Base-by-base conservation (phyloP, 2,329 filamentous ascomycete species). In the Aspergillus hortae region DNA sequence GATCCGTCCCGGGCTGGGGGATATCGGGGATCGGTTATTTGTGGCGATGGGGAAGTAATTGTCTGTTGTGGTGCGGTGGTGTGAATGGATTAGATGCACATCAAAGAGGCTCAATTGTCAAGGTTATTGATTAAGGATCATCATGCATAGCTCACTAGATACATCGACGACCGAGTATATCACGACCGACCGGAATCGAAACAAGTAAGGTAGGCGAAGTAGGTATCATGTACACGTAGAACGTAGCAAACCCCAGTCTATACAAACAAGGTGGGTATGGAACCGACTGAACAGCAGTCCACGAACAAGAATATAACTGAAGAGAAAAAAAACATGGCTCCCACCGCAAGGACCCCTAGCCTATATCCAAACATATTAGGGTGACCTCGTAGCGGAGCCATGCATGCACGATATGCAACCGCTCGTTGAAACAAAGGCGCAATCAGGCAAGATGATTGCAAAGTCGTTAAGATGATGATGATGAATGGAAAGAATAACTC, bases 21-120 rank as follows among this genome's bases (percentile, higher is more conserved):
- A 96, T 73, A 86, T 96, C 52, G 92, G 92, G 1, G 92, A 97
- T 74, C 78, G 92, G 46, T 71, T 97, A 72, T 96, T 92, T 73
- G 76, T 95, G 74, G 95, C 92, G 0, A 81, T 92, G 69, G 92
- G 91, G 19, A 96, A 95, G 70, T 95, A 67, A 14, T 10, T 7
- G 19, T 25, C 4, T 38, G 4, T 38, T 17, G 35, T 38, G 14
- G 35, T 15, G 14, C 12, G 1, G 10, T 38, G 14, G 14, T n/a
- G 35, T 38, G 15, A 7, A 27, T n/a, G 25, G 23, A 27, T 27
- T 30, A 44, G 12, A 38, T 6, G 23, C 23, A 23, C 4, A 25
- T 23, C 33, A 14, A 21, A 46, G 19, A 23, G 23, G 15, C 11
- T 36, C 6, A 19, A 17, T 19, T 12, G 19, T 42, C 14, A 35